A percentile compares a stretch with the other conserved stretches of the same genome.
phyloP scores from a whole-genome alignment of 1,284 basidiomycete species.

The Athelia psychrophila region DNA sequence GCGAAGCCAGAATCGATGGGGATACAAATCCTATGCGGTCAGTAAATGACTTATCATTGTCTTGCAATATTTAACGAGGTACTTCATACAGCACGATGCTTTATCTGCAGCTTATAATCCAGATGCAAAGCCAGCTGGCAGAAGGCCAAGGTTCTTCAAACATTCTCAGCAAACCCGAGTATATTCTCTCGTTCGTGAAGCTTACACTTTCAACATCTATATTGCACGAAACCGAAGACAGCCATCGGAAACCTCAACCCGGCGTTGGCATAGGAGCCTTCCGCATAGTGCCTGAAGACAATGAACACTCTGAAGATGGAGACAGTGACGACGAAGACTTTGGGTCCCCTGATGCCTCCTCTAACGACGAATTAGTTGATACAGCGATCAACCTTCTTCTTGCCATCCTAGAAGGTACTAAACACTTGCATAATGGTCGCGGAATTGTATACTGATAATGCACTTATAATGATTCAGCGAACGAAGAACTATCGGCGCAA shows the following conservation, averaged over 20 bases:
- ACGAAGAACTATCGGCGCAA: slow-evolving; percentile 62
- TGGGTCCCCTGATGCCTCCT: slow-evolving; percentile 33
- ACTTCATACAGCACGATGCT: slow-evolving; percentile 41
- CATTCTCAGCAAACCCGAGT: slow-evolving; percentile 68
- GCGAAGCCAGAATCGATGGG: slow-evolving; percentile 39
- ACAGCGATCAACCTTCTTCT: slow-evolving; percentile 79
- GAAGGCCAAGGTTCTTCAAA: slow-evolving; percentile 51
- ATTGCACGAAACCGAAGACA: slow-evolving; percentile 8
- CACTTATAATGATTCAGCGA: slow-evolving; percentile 48
- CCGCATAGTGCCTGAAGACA: slow-evolving; percentile 35
- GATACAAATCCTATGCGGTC: slow-evolving; percentile 56
- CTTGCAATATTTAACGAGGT: slow-evolving; percentile 1
- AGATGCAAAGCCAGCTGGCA: slow-evolving; percentile 71
- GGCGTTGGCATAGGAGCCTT: slow-evolving; percentile 38
- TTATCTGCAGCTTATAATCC: slow-evolving; percentile 74
- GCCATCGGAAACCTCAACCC: not conserved
- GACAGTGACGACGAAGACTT: slow-evolving; percentile 65
- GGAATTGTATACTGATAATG: not conserved
- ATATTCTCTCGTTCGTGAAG: slow-evolving; percentile 78
- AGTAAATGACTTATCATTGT: slow-evolving; percentile 9
- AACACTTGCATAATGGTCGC: not conserved
- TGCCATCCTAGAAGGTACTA: slow-evolving; percentile 77
- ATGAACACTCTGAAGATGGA: slow-evolving; percentile 31
- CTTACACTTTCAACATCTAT: slow-evolving; percentile 50
- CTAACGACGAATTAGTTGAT: slow-evolving; percentile 64